Evolutionary conservation across 225 moss, liverwort and hornwort genomes (phyloP), one percentile per base, ranked within the genome.

Genomic region (Anthoceros angustus): DNA sequence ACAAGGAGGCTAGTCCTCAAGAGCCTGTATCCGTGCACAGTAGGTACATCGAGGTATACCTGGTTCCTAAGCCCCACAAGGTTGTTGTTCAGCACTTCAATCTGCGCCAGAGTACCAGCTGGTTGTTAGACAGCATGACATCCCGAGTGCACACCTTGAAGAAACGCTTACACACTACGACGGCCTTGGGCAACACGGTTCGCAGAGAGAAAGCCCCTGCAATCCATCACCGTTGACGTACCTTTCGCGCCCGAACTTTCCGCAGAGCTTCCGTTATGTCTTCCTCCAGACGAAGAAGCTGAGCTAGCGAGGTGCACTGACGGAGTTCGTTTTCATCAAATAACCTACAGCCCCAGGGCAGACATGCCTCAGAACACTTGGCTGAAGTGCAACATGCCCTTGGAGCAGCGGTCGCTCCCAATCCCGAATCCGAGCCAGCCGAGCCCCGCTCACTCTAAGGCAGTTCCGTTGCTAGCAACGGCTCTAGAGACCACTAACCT

Each of bases 251-350:
- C 1, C 55, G 55, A 20, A 55, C 55, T 55, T 55, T 55, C 7
- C 55, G 55, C 10, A 55, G n/a, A 15, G 55, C 55, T 15, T 55
- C 55, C 18, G 55, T 55, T 7, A 55, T 55, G 55, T 55, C 55
- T 55, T 55, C 55, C 55, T 55, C 55, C n/a, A 55, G 18, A 18
- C 55, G 55, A 0, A 55, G 55, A 9, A 55, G 55, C 23, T 55
- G 55, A 8, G 55, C 55, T 5, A 55, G 55, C 23, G 55, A 55
- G 14, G 55, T 15, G n/a, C 55, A 55, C 55, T 55, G 55, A 5
- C 55, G 55, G n/a, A 55, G 55, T 15, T 55, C 55, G 14, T 55
- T 55, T 15, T 55, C 55, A 55, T 55, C 55, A 20, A 55, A 55
- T 23, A 55, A 55, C 55, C 55, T 55, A 12, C 55, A 55, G 0